Base-by-base conservation (phyloP, 2,329 filamentous ascomycete species). In the Aureobasidium lini region DNA sequence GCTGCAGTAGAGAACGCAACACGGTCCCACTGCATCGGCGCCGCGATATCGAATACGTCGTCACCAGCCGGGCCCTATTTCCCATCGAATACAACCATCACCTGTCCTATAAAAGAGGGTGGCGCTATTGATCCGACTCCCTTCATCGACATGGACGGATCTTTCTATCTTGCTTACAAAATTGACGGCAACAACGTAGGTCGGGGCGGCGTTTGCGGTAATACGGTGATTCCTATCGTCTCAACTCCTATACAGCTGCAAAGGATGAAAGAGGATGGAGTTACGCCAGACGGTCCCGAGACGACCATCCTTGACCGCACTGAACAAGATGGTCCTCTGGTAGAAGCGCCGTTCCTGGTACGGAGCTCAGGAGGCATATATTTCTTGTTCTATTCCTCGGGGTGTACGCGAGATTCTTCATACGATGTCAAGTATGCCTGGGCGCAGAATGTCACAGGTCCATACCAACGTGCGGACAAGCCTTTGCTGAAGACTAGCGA, bases 301-400 rank as follows among this genome's bases (percentile, higher is more conserved):
- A 52, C 66, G 28, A 59, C 64, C 40, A 67, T 72, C 50, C 64
- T 72, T 4, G 62, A 69, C 61, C 68, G 67, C 54, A 65, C 31
- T 36, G 46, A 63, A n/a, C 16, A 29, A 11, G 70, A 72, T 43
- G 71, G 71, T 0, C 71, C 71, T 1, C 64, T 73, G 4, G 66
- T 73, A 47, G 71, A 73, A 64, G 71, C 70, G 3, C 71, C 71
- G 2, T 63, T 62, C 13, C 63, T 73, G 23, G 54, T 68, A 8
- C 63, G 65, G 44, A 67, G 66, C 2, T 31, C 52, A 15, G 66
- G 67, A 4, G 69, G 68, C 15, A 60, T 63, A 23, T 73, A 72
- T 63, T 71, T 73, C 61, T 65, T 73, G 18, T 73, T 73, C 67
- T 73, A 68, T 66, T 68, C 65, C 6, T 69, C 67, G 11, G 70